These are phyloP conservation scores for Phialemonium atrogriseum DNA, from an alignment of 2,329 filamentous ascomycete genomes.

Conservation along the genomic window DNA sequence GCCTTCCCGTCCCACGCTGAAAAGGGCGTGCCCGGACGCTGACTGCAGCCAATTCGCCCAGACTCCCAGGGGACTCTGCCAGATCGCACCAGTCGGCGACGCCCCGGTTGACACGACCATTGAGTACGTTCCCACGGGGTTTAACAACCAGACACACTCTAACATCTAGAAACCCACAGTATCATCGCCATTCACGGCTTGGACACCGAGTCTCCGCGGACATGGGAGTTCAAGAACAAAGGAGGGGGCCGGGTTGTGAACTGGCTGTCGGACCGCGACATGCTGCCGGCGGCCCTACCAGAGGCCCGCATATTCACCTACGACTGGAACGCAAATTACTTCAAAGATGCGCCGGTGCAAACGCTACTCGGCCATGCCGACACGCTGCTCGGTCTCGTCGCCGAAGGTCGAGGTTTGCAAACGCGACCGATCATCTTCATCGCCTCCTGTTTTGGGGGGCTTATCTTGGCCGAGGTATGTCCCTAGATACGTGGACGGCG, in stretches of 20 bases:
- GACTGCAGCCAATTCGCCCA: constrained; percentile 1
- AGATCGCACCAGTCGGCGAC: constrained; percentile 3
- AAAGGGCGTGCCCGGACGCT: no score
- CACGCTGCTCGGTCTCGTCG: constrained; percentile 10
- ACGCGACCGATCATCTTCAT: constrained; percentile 13
- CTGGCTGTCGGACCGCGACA: constrained; percentile 11
- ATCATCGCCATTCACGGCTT: constrained; percentile 17
- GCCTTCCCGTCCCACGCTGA: no score
- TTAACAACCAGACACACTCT: neutral
- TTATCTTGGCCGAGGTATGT: constrained; percentile 12
- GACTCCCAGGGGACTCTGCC: constrained; percentile 5
- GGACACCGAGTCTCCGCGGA: constrained; percentile 14
- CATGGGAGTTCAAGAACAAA: constrained; percentile 12
- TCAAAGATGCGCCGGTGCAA: constrained; percentile 10
- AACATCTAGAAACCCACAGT: constrained; percentile 4
- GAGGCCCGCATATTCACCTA: constrained; percentile 14
- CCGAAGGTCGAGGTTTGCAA: constrained; percentile 6
- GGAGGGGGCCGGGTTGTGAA: constrained; percentile 6
- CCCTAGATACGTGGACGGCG: constrained; percentile 4
- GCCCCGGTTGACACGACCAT: constrained; percentile 4
- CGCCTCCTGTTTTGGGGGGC: constrained; percentile 14
- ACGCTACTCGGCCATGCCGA: constrained; percentile 12
- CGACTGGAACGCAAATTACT: constrained; percentile 13
- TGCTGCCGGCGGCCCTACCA: constrained; percentile 11
- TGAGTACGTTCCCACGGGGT: constrained; percentile 5